phyloP scores from a whole-genome alignment of 495 filamentous ascomycete genomes.

The Aspergillus homomorphus region DNA sequence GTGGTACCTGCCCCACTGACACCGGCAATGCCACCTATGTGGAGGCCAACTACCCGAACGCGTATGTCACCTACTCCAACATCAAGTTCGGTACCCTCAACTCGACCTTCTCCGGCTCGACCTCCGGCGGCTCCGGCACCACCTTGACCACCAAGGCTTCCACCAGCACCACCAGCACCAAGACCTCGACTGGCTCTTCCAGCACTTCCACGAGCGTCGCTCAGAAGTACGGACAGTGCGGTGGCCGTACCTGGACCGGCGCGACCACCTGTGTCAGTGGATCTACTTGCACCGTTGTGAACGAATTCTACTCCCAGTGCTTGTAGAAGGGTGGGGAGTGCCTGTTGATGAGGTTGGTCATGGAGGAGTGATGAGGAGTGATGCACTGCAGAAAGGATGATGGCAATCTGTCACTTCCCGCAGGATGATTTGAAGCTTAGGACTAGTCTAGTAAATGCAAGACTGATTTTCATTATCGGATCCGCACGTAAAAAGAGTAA shows the following conservation, averaged over 20 bases:
- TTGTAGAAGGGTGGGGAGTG: slow-evolving; percentile 15
- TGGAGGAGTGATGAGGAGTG: neutral
- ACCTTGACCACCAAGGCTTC: slow-evolving; percentile 14
- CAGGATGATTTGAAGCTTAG: neutral
- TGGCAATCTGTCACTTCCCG: neutral
- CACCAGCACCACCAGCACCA: slow-evolving; percentile 20
- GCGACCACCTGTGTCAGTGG: slow-evolving; percentile 34
- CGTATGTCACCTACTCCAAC: slow-evolving; percentile 64
- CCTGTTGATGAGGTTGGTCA: neutral
- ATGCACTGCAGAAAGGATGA: neutral
- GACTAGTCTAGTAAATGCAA: neutral
- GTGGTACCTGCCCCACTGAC: slow-evolving; percentile 60
- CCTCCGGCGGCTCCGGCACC: slow-evolving; percentile 6
- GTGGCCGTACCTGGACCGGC: slow-evolving; percentile 41
- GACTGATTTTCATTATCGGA: neutral
- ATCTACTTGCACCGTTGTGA: slow-evolving; percentile 36
- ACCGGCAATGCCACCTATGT: slow-evolving; percentile 60
- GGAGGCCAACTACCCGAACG: slow-evolving; percentile 51
- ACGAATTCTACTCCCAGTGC: slow-evolving; percentile 43
- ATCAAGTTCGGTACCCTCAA: slow-evolving; percentile 66
- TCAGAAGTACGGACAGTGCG: slow-evolving; percentile 44
- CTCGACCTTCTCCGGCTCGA: slow-evolving; percentile 48
- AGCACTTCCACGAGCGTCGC: slow-evolving; percentile 18
- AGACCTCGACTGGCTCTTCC: slow-evolving; percentile 12
- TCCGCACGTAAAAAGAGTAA: neutral